Base-by-base conservation (phyloP, 768 basidiomycete species). In the Trametes coccinea region DNA sequence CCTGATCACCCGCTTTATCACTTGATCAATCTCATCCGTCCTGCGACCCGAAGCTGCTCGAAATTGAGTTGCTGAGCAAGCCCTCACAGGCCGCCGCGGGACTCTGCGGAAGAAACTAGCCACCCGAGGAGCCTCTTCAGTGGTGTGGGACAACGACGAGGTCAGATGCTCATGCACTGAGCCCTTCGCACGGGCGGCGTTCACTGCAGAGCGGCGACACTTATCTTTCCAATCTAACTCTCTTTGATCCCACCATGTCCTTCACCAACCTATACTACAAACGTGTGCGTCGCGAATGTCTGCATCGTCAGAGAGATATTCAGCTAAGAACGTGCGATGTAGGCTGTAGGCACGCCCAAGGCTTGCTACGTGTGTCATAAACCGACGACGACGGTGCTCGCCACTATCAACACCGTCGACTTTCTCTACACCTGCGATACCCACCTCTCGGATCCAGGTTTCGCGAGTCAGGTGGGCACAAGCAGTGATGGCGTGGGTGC, bases 201-300 rank as follows among this genome's bases (percentile, higher is more conserved):
- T 43, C 60, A 34, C 39, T 13, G 39, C 7, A 39, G 39, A 7
- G 39, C 8, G 13, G 39, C 7, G 8, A 57, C 44, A 30, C 49
- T 52, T 58, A 56, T 58, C 48, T 39, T 62, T 27, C 66, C 64
- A 65, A 39, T 59, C 56, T 46, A 50, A 49, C 40, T 33, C 43
- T 27, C 50, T 30, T 52, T 54, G n/a, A 53, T 61, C 57, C 62
- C 33, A 34, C 65, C 50, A 90, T 90, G 89, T 85, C 84, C 45
- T 89, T 92, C 76, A 80, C 80, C 34, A 96, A 97, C 72, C 69
- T 93, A 46, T 97, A 95, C 76, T 95, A 93, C 77, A 92, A 92
- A 74, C 85, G 93, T 67, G 93, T 93, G 73, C 79, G 85, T 62
- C 46, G 53, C 53, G 22, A 50, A 57, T 52, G 29, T 53, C 41